phyloP scores from a whole-genome alignment of 164 flowering plant species.

The Magnolia sinica region DNA sequence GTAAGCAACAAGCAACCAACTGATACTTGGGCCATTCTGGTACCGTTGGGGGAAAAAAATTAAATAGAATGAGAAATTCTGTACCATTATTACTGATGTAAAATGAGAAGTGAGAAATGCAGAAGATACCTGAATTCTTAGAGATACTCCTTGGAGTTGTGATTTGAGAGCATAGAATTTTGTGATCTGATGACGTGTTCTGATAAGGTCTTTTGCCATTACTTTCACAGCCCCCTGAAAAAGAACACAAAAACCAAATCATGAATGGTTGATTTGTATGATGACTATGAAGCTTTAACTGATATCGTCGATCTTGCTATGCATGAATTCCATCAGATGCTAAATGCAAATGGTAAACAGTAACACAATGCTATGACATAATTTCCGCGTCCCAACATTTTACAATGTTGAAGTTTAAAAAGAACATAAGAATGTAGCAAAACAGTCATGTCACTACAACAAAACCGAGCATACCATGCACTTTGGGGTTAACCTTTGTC shows the following conservation, averaged over 20 bases:
- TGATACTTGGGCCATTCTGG: background rate
- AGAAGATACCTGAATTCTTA: conserved; percentile 77
- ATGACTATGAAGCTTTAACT: too few species aligned
- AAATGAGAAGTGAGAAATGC: background rate
- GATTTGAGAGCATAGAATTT: conserved; percentile 95
- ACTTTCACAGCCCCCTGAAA: conserved; percentile 93
- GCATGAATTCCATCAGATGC: too few species aligned
- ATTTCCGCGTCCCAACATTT: too few species aligned
- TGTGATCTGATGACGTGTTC: conserved; percentile 94
- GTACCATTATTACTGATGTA: background rate
- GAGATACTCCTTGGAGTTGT: conserved; percentile 93
- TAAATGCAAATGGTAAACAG: too few species aligned
- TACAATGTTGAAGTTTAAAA: too few species aligned
- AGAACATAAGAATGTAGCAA: too few species aligned
- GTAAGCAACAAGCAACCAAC: background rate
- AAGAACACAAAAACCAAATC: conserved; percentile 3
- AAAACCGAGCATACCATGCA: too few species aligned
- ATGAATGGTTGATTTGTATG: too few species aligned
- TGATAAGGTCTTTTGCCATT: conserved; percentile 96
- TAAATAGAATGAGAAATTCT: background rate
- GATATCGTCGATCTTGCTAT: too few species aligned
- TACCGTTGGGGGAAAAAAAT: background rate
- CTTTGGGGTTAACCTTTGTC: too few species aligned
- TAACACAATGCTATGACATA: too few species aligned
- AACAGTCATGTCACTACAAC: too few species aligned